Conservation (phyloP, 179 eudicot genomes). For the Silene coronaria region DNA sequence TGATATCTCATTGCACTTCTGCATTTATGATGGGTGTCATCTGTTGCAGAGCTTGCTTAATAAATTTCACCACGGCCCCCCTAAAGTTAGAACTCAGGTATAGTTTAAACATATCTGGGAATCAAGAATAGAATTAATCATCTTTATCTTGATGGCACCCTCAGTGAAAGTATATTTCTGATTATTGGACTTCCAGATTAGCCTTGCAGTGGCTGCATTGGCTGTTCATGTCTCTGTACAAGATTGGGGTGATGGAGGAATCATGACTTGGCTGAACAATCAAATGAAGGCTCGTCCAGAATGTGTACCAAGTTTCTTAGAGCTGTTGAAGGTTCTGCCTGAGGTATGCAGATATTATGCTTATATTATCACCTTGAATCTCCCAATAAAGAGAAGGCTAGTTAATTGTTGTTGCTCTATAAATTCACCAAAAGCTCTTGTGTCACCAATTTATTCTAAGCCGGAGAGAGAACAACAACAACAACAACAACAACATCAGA, state of each 20-base stretch:
- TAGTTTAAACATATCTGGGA: constrained; percentile 12
- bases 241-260: constrained; percentile 97
- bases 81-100: constrained; percentile 99
- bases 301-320: constrained; percentile 80
- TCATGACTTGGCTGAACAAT: constrained; percentile 78
- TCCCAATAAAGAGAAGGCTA: neutral
- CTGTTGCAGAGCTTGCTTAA: constrained; percentile 70
- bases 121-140: neutral
- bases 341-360: constrained; percentile 50
- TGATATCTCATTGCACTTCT: neutral
- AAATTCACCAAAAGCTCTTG: neutral
- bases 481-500: too few species aligned
- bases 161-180: constrained; percentile 12
- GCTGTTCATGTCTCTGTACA: constrained; percentile 94
- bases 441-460: too few species aligned
- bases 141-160: constrained; percentile 7
- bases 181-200: constrained; percentile 49
- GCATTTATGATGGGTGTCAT: neutral
- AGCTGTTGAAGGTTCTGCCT: constrained; percentile 86
- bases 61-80: constrained; percentile 77
- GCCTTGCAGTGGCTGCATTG: constrained; percentile 97
- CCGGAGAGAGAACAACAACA: too few species aligned
- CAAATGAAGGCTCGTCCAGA: constrained; percentile 85
- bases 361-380: neutral
- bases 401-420: neutral